Conservation (phyloP, 495 filamentous ascomycete species). For the Talaromyces liani region DNA sequence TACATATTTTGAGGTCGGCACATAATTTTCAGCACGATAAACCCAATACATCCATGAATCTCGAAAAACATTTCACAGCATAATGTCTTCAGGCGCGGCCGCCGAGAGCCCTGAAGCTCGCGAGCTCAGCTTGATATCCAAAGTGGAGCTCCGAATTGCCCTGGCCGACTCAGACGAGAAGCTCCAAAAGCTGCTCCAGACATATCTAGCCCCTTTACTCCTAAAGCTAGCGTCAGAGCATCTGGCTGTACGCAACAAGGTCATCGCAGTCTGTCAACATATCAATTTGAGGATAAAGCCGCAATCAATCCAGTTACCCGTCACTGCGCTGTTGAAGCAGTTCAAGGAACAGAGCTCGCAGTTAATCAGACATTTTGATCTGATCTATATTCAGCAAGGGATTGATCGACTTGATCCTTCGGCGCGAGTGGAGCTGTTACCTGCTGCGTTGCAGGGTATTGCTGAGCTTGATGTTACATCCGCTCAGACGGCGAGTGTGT, state of each 20-base stretch:
- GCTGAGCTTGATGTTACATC: constrained; percentile 53
- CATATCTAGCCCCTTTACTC: constrained; percentile 73
- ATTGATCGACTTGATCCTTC: constrained; percentile 57
- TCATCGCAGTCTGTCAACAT: constrained; percentile 67
- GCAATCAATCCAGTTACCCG: constrained; percentile 72
- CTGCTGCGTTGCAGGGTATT: constrained; percentile 65
- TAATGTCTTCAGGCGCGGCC: constrained; percentile 29
- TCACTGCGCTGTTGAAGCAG: constrained; percentile 74
- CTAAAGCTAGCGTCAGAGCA: constrained; percentile 79
- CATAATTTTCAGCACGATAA: neutral
- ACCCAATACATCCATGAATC: neutral
- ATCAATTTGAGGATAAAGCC: constrained; percentile 64
- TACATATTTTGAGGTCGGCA: neutral
- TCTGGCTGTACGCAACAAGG: constrained; percentile 75
- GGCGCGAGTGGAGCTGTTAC: constrained; percentile 62
- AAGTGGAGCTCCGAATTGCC: constrained; percentile 87
- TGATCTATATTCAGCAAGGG: constrained; percentile 84
- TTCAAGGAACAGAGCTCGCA: constrained; percentile 71
- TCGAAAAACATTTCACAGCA: neutral
- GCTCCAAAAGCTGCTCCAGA: constrained; percentile 66
- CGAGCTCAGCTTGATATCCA: constrained; percentile 80
- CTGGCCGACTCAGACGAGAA: constrained; percentile 74
- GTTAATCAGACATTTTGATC: constrained; percentile 79
- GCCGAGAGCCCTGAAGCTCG: constrained; percentile 51
- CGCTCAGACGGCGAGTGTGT: constrained; percentile 63